Percentiles rank a stretch among this genome's conserved stretches.
phyloP scores from a whole-genome alignment of 2,329 filamentous ascomycete species.

The Camptophora hylomeconis region DNA sequence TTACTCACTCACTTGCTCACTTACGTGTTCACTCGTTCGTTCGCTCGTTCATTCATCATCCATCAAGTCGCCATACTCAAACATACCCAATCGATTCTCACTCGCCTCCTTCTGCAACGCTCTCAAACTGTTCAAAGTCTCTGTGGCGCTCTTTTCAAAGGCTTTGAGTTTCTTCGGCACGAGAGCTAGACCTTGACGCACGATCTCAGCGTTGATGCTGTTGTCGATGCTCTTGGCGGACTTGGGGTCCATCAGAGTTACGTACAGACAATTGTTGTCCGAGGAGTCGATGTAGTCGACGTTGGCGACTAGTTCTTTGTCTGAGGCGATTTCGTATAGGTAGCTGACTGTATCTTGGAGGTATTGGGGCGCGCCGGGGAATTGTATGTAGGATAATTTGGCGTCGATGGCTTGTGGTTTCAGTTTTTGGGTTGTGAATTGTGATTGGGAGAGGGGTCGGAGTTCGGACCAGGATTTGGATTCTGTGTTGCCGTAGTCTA shows the following conservation, averaged over 20 bases:
- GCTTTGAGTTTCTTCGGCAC: conserved; percentile 81
- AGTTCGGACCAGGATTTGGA: conserved; percentile 73
- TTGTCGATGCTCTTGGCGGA: conserved; percentile 50
- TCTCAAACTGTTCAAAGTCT: conserved; percentile 59
- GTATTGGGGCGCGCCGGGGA: conserved; percentile 72
- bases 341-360: conserved; percentile 65
- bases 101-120: conserved; percentile 69
- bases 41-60: conserved; percentile 60
- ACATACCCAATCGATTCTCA: conserved; percentile 70
- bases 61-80: conserved; percentile 96
- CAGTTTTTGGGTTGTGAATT: conserved; percentile 71
- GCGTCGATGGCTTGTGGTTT: conserved; percentile 81
- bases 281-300: conserved; percentile 73
- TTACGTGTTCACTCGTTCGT: no score
- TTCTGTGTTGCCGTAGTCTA: conserved; percentile 95
- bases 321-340: conserved; percentile 61
- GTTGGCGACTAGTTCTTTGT: conserved; percentile 70
- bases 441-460: conserved; percentile 62
- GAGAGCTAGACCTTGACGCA: conserved; percentile 75
- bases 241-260: conserved; percentile 76
- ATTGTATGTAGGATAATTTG: conserved; percentile 74
- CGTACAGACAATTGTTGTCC: conserved; percentile 71
- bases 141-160: conserved; percentile 69
- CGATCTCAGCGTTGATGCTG: conserved; percentile 80
- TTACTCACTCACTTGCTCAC: no score